Percentiles rank a stretch among this genome's conserved stretches.
Conservation (phyloP, 139 green algal genomes). For the Auxenochlorella pyrenoidosa region DNA sequence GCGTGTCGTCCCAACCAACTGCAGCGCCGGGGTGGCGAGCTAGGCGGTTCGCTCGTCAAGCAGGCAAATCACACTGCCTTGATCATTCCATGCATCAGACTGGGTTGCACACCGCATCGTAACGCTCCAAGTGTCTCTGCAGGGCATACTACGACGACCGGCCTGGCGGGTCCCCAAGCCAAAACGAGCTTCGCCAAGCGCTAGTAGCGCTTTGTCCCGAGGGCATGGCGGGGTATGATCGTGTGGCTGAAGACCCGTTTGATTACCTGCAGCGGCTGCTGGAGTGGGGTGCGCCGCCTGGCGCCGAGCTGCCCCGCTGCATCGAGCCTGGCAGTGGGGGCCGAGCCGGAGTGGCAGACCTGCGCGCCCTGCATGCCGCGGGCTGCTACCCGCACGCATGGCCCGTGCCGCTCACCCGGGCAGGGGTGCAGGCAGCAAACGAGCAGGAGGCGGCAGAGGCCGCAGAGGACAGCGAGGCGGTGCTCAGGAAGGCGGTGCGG, state of each 20-base stretch:
- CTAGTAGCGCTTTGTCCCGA: too few species aligned
- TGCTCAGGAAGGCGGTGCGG: not conserved
- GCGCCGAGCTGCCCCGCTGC: not conserved
- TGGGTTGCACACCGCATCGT: too few species aligned
- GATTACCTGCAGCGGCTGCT: slow-evolving; percentile 3
- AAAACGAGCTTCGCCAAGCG: too few species aligned
- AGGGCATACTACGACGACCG: too few species aligned
- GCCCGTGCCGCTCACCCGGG: not conserved
- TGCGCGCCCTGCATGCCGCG: not conserved
- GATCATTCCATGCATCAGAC: too few species aligned
- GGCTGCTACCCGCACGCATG: slow-evolving; percentile 9
- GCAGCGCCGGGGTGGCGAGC: too few species aligned
- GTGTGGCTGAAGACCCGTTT: not conserved
- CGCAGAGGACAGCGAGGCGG: not conserved
- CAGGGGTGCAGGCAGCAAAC: not conserved
- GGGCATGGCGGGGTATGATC: not conserved
- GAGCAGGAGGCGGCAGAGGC: not conserved
- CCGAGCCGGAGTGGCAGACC: not conserved
- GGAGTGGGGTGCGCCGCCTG: not conserved
- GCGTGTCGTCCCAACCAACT: too few species aligned
- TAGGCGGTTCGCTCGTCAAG: too few species aligned
- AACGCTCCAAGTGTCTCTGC: too few species aligned
- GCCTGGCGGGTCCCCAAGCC: too few species aligned
- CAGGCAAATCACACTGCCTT: too few species aligned
- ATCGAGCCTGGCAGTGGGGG: not conserved